Evolutionary conservation across 805 yeast genomes (phyloP), one percentile per base, ranked within the genome.

Genomic region (Kurtzmaniella cleridarum): DNA sequence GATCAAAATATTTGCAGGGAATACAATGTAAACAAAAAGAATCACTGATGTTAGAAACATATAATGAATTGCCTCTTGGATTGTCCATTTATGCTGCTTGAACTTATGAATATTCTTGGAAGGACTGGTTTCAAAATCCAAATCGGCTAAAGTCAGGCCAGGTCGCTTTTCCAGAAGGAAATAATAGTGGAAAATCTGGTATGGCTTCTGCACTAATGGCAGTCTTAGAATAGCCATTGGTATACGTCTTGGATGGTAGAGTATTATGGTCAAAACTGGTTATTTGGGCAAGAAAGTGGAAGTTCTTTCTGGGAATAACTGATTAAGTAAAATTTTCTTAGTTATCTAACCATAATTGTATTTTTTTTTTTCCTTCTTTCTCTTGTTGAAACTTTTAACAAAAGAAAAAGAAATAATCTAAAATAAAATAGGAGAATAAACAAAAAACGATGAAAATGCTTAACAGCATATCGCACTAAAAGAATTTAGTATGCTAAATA

Each of bases 131-230:
- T 75, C 74, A 37, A 76, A 67, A 33, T 70, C 62, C 35, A 80
- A 52, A 47, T 77, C 76, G 5, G 79, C 67, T n/a, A 78, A 53
- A 15, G 68, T 65, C 34, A 69, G 61, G 38, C 73, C 70, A 1
- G 70, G 60, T 20, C 75, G 73, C 54, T 69, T 75, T 44, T 79
- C 80, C 45, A 73, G 65, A 23, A 79, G 70, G 49, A 79, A 79
- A 55, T 72, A 71, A 48, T 62, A 60, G 47, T 71, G 65, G 57
- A 77, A 72, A 35, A 67, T 57, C 45, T 64, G 66, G 46, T 60
- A 63, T 12, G 72, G 71, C 39, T 57, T 60, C 39, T 62, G 65
- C 26, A 66, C 50, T 26, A 60, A 43, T 42, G 43, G 44, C 30
- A 53, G 48, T 44, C 55, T 49, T 31, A 58, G 59, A 9, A 40